phyloP scores from a whole-genome alignment of 192 early-diverging fungal genomes.

The Funneliformis mosseae region DNA sequence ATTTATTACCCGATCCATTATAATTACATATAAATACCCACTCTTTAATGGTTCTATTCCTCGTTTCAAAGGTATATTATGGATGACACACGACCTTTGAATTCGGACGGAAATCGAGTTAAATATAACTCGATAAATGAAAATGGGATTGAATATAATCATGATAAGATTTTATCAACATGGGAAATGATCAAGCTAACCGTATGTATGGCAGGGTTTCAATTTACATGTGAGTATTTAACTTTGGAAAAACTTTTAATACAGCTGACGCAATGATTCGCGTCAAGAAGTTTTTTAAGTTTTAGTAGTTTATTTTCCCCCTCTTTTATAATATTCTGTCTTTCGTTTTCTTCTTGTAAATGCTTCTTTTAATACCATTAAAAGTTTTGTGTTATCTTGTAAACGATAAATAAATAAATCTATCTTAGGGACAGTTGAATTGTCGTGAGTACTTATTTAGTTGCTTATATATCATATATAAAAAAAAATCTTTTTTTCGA shows the following conservation, averaged over 20 bases:
- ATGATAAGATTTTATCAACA: not conserved
- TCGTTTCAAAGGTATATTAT: not conserved
- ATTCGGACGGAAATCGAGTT: not conserved
- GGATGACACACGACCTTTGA: not conserved
- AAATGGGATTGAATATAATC: not conserved
- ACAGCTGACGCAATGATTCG: too few species aligned
- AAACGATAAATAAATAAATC: not conserved
- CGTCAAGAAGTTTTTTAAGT: not conserved
- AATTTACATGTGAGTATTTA: conserved; percentile 66
- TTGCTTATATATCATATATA: not conserved
- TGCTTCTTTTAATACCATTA: not conserved
- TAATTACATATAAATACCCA: too few species aligned
- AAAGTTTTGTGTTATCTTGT: not conserved
- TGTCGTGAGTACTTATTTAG: conserved; percentile 44
- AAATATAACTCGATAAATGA: not conserved
- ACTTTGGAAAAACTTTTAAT: not conserved
- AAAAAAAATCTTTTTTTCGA: not conserved
- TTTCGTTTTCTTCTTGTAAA: not conserved
- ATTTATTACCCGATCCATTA: too few species aligned
- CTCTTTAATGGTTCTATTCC: too few species aligned
- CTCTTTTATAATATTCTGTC: not conserved
- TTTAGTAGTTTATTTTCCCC: not conserved
- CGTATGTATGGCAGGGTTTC: conserved; percentile 64
- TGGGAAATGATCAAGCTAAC: conserved; percentile 49
- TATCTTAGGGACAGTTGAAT: conserved; percentile 72